Evolutionary conservation across 1,139 yeast genomes (phyloP).

Genomic region (Taphrina flavorubra): DNA sequence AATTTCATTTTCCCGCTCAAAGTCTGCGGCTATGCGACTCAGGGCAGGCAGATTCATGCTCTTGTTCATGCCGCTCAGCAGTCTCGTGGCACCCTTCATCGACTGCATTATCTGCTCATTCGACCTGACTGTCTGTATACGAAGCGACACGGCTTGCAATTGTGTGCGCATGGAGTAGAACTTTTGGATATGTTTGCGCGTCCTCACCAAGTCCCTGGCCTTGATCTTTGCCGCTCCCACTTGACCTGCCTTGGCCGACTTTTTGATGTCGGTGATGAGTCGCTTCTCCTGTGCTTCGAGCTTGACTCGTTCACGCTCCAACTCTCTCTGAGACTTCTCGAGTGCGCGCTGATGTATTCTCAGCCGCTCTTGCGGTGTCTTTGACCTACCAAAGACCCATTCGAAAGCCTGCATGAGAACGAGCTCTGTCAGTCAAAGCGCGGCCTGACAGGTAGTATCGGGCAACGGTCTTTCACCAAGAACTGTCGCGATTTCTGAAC

Average conservation of each 20-base stretch:
- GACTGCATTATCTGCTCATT: conserved; percentile 95
- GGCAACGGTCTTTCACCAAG: not conserved
- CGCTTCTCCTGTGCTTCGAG: conserved; percentile 91
- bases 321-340: conserved; percentile 91
- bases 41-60: conserved; percentile 90
- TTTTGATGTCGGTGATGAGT: conserved; percentile 80
- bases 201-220: conserved; percentile 91
- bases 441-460: not conserved
- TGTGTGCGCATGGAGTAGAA: conserved; percentile 95
- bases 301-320: conserved; percentile 83
- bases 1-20: conserved; percentile 88
- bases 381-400: conserved; percentile 93
- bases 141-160: conserved; percentile 86
- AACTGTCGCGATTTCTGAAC: too few species aligned
- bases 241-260: conserved; percentile 88
- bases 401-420: conserved; percentile 69
- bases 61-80: conserved; percentile 83
- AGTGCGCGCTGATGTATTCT: conserved; percentile 88
- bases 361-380: conserved; percentile 92
- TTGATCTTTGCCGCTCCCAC: conserved; percentile 88
- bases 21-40: conserved; percentile 90
- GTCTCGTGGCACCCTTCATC: conserved; percentile 89
- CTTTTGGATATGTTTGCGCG: conserved; percentile 74
- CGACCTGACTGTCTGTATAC: conserved; percentile 85
- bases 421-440: not conserved